Evolutionary conservation across 441 rosid genomes (phyloP), one percentile per base, ranked within the genome.

Genomic region (Arabidopsis hybrid): DNA sequence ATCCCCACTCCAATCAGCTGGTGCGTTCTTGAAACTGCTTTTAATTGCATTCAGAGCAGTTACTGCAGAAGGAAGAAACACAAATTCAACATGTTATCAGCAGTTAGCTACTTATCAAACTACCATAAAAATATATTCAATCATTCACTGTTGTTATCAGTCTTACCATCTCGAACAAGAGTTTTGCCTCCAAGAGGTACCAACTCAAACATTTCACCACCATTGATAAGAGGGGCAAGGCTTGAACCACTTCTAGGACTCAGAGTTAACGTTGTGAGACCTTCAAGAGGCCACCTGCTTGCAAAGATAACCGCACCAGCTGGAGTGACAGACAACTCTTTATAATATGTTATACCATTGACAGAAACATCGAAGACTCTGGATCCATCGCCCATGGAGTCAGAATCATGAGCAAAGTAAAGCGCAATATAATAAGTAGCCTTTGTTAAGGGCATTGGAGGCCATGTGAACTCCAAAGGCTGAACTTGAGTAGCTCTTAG

Each of bases 1-100:
- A 85, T 95, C 99, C 2, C 96, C 97, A 3, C 50, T 84, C 97
- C 99, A 92, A 73, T 95, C 97, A 66, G 71, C 61, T 18, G 96
- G 97, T 71, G 80, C 75, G 69, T 88, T 89, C 65, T 12, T 39
- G 63, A 91, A 75, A 74, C 81, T 78, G 31, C 36, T 67, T 79
- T 75, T 95, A 43, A 95, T 11, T 16, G 47, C 78, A 67, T 80
- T 82, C 73, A 95, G 59, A 56, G 91, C 92, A 67, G 73, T 80
- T 60, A 81, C 97, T 92, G 88, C 72, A 83, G 17, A 73, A 80
- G 43, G 46, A 32, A 77, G 45, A 47, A 53, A 67, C 72, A 38
- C 29, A 56, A 38, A 71, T 8, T 58, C 62, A 69, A 7, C 34
- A 69, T 36, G 16, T 36, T 39, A 45, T 40, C 18, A 77, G 12